Percentiles rank a stretch among this genome's conserved stretches.
phyloP scores from a whole-genome alignment of 805 yeast genomes.

The Scheffersomyces ergatensis region DNA sequence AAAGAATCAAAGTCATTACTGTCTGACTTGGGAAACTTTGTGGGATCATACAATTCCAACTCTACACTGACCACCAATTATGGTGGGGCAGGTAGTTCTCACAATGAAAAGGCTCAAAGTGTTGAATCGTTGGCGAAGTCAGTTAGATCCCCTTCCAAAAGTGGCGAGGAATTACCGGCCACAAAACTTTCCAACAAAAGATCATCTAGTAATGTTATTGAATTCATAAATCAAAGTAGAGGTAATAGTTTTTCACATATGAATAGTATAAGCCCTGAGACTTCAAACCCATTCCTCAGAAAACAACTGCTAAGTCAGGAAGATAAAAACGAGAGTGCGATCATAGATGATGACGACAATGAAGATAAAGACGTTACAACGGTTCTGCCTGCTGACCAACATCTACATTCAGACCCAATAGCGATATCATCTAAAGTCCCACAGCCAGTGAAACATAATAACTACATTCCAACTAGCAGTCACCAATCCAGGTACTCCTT shows the following conservation, averaged over 20 bases:
- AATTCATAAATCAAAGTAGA: slow-evolving; percentile 18
- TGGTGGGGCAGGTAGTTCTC: slow-evolving; percentile 20
- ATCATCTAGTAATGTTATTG: slow-evolving; percentile 19
- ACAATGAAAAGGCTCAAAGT: slow-evolving; percentile 8
- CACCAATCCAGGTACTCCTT: not conserved
- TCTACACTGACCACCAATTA: slow-evolving; percentile 40
- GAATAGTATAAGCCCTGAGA: slow-evolving; percentile 14
- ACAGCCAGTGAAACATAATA: not conserved
- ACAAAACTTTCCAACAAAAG: slow-evolving; percentile 1
- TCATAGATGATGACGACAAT: slow-evolving; percentile 17
- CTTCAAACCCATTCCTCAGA: slow-evolving; percentile 9
- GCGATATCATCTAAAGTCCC: not conserved
- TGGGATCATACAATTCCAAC: slow-evolving; percentile 40
- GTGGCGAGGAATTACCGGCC: slow-evolving; percentile 1
- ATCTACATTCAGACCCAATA: not conserved
- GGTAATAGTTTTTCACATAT: slow-evolving; percentile 12
- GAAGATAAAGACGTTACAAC: not conserved
- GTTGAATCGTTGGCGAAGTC: slow-evolving; percentile 6
- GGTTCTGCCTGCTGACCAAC: not conserved
- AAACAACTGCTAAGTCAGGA: not conserved
- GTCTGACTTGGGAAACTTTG: slow-evolving; percentile 38
- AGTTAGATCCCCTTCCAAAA: not conserved
- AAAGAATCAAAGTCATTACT: slow-evolving; percentile 20
- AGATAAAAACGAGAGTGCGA: slow-evolving; percentile 20
- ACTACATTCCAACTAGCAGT: not conserved